Percentiles rank a stretch among this genome's conserved stretches.
Evolutionary conservation across 73 alveolate species (phyloP).

Genomic region (Durusdinium trenchii): DNA sequence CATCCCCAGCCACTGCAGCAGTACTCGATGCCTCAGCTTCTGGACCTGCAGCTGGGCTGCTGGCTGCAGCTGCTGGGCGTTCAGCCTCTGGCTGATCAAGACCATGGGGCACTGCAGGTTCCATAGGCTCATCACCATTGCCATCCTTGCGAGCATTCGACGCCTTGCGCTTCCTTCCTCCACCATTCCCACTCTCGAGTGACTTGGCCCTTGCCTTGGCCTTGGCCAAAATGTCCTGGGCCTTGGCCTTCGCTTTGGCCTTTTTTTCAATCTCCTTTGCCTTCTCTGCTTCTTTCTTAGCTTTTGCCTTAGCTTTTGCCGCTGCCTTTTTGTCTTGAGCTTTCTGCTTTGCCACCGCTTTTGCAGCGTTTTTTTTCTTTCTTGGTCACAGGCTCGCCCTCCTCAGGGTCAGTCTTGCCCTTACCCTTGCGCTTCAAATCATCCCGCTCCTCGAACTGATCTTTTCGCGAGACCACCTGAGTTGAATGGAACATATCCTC

Average conservation of each 20-base stretch:
- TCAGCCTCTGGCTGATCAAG: not conserved
- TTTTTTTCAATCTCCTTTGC: not conserved
- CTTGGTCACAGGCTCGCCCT: not conserved
- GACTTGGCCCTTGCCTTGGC: not conserved
- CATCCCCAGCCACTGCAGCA: not conserved
- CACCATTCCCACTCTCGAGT: not conserved
- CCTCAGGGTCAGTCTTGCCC: not conserved
- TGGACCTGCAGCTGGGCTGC: not conserved
- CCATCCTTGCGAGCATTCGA: not conserved
- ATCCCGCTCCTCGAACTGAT: not conserved
- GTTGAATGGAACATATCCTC: not conserved
- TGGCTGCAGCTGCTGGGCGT: not conserved
- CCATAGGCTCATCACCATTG: not conserved
- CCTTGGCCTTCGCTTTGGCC: slow-evolving; percentile 2
- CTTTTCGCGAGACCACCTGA: not conserved
- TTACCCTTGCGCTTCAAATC: not conserved
- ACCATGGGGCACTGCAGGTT: not conserved
- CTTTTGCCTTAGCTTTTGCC: not conserved
- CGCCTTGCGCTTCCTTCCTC: not conserved
- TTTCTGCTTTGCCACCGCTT: not conserved
- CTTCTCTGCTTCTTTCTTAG: not conserved
- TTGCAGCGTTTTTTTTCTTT: not conserved
- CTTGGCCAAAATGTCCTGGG: not conserved
- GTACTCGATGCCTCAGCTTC: not conserved
- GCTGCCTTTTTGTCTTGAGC: not conserved